These are phyloP conservation scores for Ascochyta pisi DNA, from an alignment of 2,329 filamentous ascomycete species.

Conservation along the genomic window DNA sequence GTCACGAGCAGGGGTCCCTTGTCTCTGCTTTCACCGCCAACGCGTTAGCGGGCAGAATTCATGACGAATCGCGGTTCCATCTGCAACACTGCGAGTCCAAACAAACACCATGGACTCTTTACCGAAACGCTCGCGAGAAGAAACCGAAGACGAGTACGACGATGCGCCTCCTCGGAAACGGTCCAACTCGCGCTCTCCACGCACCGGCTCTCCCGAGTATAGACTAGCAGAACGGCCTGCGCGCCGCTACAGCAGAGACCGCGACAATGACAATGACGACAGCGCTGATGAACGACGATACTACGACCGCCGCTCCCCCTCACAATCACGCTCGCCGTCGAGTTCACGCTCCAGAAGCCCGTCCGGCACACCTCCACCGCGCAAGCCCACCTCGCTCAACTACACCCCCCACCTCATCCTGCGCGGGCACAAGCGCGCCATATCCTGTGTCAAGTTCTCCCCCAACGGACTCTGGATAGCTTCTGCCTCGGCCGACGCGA, in stretches of 20 bases:
- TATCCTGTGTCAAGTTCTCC: conserved; percentile 88
- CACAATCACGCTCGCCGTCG: conserved; percentile 27
- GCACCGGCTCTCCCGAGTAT: conserved; percentile 29
- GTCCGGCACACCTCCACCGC: conserved; percentile 47
- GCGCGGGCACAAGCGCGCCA: conserved; percentile 76
- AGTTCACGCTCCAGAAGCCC: conserved; percentile 24
- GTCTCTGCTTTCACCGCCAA: conserved; percentile 17
- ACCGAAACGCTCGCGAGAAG: conserved; percentile 36
- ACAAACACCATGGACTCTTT: conserved; percentile 28
- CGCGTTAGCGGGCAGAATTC: conserved; percentile 24
- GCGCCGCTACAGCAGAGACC: conserved; percentile 43
- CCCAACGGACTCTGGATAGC: conserved; percentile 91
- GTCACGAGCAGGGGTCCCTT: conserved; percentile 16
- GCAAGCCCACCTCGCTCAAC: conserved; percentile 65
- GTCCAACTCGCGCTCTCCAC: conserved; percentile 41
- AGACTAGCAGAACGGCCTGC: conserved; percentile 40
- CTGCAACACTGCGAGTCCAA: conserved; percentile 25
- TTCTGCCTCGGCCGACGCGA: conserved; percentile 83
- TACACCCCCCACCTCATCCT: conserved; percentile 76
- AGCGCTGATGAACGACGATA: conserved; percentile 41
- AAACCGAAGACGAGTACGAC: conserved; percentile 36
- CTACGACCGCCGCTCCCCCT: conserved; percentile 32
- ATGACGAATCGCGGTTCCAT: conserved; percentile 10
- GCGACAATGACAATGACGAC: conserved; percentile 37
- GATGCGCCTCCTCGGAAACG: conserved; percentile 42